phyloP scores from a whole-genome alignment of 306 rosid species.

The Senna tora region DNA sequence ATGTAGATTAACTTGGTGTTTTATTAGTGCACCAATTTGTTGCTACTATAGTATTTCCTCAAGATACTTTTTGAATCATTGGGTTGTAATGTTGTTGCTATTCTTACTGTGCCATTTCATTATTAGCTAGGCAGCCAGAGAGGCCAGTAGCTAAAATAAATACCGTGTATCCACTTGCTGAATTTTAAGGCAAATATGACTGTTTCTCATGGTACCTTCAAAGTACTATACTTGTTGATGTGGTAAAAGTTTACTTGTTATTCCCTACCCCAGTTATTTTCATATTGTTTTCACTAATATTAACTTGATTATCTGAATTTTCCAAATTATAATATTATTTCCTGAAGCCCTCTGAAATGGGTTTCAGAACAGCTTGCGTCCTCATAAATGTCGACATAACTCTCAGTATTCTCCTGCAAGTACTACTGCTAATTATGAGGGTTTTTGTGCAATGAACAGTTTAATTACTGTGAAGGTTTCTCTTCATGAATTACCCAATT shows the following conservation, averaged over 20 bases:
- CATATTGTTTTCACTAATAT: neutral
- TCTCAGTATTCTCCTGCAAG: neutral
- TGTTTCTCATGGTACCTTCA: neutral
- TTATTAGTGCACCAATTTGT: no score
- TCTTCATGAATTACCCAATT: neutral
- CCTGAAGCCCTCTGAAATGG: neutral
- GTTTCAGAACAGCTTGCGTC: neutral
- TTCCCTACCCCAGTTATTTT: neutral
- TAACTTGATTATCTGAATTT: neutral
- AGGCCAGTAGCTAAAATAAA: neutral
- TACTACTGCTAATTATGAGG: neutral
- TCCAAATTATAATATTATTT: neutral
- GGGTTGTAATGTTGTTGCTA: neutral
- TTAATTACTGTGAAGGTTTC: constrained; percentile 2
- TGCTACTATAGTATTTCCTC: no score
- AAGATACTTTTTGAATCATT: neutral
- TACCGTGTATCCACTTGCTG: neutral
- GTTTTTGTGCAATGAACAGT: neutral
- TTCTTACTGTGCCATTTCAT: neutral
- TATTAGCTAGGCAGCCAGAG: neutral
- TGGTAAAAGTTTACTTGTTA: neutral
- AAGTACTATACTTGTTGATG: neutral
- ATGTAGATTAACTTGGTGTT: constrained; percentile 6
- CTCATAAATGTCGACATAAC: neutral
- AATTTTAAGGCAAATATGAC: neutral